These are phyloP conservation scores for Trichomonas gallinae DNA, from an alignment of 208 protist species.

Conservation along the genomic window DNA sequence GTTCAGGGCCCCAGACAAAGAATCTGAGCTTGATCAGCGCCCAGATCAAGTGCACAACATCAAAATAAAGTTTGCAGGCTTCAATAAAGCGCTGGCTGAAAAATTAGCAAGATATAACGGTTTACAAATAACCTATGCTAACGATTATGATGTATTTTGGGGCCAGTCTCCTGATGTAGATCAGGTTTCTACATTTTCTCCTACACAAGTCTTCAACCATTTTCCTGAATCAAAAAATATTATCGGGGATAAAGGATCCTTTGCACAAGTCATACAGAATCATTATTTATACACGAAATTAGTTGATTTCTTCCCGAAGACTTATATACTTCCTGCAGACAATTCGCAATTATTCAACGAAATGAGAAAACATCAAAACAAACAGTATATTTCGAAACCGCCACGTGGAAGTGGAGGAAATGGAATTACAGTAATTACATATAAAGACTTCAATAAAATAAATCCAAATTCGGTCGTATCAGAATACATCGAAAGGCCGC, in stretches of 20 bases:
- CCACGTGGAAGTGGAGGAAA: neutral
- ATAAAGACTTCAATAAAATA: neutral
- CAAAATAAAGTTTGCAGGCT: neutral
- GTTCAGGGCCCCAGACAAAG: neutral
- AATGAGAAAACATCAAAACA: neutral
- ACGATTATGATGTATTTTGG: neutral
- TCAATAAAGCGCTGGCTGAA: neutral
- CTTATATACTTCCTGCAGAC: neutral
- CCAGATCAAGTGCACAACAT: neutral
- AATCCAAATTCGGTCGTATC: conserved; percentile 23
- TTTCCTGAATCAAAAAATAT: neutral
- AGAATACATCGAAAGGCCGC: conserved; percentile 32
- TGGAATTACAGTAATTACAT: neutral
- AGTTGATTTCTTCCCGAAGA: neutral
- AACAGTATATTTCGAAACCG: neutral
- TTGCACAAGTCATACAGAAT: neutral
- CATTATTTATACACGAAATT: neutral
- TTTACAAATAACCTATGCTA: neutral
- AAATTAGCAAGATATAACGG: neutral
- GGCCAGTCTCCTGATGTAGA: neutral
- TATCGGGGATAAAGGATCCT: neutral
- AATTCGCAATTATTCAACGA: neutral
- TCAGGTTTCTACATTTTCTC: too few relatives aligned
- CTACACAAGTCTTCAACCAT: neutral
- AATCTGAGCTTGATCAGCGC: neutral